These are phyloP conservation scores for Moelleriella libera DNA, from an alignment of 2,329 filamentous ascomycete species.

Conservation along the genomic window DNA sequence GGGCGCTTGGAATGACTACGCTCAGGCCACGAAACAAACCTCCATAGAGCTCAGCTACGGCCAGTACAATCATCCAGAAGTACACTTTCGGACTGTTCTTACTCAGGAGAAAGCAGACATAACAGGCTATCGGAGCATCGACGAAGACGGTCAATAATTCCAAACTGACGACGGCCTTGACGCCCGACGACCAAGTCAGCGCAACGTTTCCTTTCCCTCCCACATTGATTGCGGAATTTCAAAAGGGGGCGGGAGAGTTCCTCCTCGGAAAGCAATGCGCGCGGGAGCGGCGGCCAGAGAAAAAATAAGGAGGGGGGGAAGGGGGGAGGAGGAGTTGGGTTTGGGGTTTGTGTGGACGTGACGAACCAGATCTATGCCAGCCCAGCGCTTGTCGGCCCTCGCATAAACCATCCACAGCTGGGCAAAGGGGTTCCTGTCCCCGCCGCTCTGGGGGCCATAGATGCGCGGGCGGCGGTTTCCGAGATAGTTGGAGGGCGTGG, in stretches of 20 bases:
- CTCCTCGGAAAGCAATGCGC: too few species aligned
- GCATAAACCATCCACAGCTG: conserved; percentile 58
- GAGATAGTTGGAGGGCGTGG: conserved; percentile 38
- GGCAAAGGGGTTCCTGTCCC: conserved; percentile 34
- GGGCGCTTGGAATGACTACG: not conserved
- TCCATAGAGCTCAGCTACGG: conserved; percentile 53
- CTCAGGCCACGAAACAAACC: conserved; percentile 18
- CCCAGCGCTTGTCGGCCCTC: conserved; percentile 49
- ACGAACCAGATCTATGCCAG: conserved; percentile 42
- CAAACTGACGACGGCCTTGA: conserved; percentile 44
- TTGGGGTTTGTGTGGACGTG: not conserved
- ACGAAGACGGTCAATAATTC: conserved; percentile 53
- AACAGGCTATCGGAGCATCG: conserved; percentile 43
- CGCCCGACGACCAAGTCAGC: conserved; percentile 2
- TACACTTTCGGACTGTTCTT: conserved; percentile 38
- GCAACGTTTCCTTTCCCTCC: not conserved
- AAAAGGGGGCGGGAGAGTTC: too few species aligned
- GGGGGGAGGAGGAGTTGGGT: too few species aligned
- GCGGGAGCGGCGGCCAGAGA: too few species aligned
- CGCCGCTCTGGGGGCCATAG: conserved; percentile 43
- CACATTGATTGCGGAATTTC: too few species aligned
- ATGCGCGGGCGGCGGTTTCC: conserved; percentile 28
- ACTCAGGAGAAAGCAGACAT: conserved; percentile 46
- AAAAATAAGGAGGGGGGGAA: too few species aligned
- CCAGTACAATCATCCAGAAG: conserved; percentile 50